Percentiles rank a stretch among this genome's conserved stretches.
These are phyloP conservation scores for Neurospora sp. DNA, from an alignment of 495 filamentous ascomycete species.

Conservation along the genomic window DNA sequence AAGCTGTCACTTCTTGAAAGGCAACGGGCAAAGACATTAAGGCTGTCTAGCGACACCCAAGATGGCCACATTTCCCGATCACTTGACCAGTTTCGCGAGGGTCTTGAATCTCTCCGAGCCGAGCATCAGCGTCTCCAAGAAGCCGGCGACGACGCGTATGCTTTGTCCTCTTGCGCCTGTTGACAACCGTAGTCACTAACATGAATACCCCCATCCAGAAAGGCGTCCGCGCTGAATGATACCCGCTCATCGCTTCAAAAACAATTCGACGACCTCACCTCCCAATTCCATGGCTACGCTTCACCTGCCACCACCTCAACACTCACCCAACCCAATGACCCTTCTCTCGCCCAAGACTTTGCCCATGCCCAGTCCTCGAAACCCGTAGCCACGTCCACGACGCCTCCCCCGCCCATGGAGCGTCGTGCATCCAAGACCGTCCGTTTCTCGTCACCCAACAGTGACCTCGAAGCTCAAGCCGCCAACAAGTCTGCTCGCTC, in stretches of 20 bases:
- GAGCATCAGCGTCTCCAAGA: constrained; percentile 54
- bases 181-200: not conserved
- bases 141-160: constrained; percentile 47
- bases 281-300: constrained; percentile 52
- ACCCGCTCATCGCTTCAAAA: constrained; percentile 42
- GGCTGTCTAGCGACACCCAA: constrained; percentile 67
- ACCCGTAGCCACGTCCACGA: constrained; percentile 32
- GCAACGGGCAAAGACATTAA: constrained; percentile 79
- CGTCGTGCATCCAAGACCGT: constrained; percentile 62
- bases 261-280: constrained; percentile 48
- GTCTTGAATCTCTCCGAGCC: constrained; percentile 63
- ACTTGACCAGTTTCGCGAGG: constrained; percentile 73
- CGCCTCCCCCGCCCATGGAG: constrained; percentile 25
- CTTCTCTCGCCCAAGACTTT: constrained; percentile 56
- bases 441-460: constrained; percentile 54
- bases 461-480: constrained; percentile 35
- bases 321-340: constrained; percentile 55
- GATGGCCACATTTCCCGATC: constrained; percentile 85
- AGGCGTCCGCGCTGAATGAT: constrained; percentile 32
- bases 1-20: constrained; percentile 76
- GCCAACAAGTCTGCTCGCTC: constrained; percentile 35
- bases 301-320: constrained; percentile 37
- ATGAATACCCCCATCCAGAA: constrained; percentile 20
- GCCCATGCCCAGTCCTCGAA: constrained; percentile 41
- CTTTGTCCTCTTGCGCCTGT: not conserved